Base-by-base conservation (phyloP, 192 early-diverging fungal genomes). In the Chytriomyces confervae region DNA sequence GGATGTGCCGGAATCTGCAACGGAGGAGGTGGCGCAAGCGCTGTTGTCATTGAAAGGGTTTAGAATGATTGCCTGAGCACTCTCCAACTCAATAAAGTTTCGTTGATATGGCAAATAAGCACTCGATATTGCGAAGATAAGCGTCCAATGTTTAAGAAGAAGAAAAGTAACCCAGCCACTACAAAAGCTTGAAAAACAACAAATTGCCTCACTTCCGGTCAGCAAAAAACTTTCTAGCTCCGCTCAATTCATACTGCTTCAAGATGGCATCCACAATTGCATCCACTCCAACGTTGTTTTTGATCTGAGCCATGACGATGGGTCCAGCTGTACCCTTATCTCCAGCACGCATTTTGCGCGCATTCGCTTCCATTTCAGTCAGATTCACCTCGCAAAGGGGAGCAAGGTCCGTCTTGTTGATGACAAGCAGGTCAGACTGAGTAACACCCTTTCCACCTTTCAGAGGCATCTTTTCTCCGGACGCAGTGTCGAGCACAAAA, bases 371-470 rank as follows among this genome's bases (percentile, higher is more conserved):
- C 95, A 98, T 95, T 7, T 97, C 95, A 45, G 80, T 83, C 67
- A 98, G 86, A 74, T 97, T 94, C 13, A 96, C 95, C 7, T 95
- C 96, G 10, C 97, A 92, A 43, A 92, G 91, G 51, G 86, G 84
- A 24, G 97, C 97, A n/a, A 98, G 82, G 81, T 98, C 97, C 6
- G 95, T 97, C 91, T 98, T 98, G 86, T 98, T 98, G 82, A 98
- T 90, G 49, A 98, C 89, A 50, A 98, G 87, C 48, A 98, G 88
- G 78, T 98, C 97, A 71, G 92, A 93, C 81, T 97, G 94, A 7
- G 95, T 97, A 70, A 97, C 97, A 72, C 97, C 97, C 94, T 95
- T 95, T 10, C 97, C 97, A 62, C 97, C 97, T 86, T 98, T 98
- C 50, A 95, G 90, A 50, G 97, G 96, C 49, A 96, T 90, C 81